Evolutionary conservation across 345 rosid genomes (phyloP), one percentile per base, ranked within the genome.

Genomic region (Gossypium raimondii): DNA sequence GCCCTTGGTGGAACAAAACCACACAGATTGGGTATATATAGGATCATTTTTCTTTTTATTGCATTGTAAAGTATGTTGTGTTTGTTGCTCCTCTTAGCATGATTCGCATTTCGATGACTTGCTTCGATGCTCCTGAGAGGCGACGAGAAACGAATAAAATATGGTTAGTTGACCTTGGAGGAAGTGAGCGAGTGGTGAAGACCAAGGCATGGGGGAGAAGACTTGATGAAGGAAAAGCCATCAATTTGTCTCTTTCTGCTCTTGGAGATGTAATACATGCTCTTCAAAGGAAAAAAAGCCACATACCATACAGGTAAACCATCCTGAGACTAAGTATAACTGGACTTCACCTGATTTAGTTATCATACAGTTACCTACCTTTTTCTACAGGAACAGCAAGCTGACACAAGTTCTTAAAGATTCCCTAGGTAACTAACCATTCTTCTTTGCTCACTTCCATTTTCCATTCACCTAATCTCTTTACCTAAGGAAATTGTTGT

Each of bases 201-300:
- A 90, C 95, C 17, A 89, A 81, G 86, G 92, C 97, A 77, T 78
- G 75, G 78, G 97, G 97, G 51, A 87, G 84, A 82, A 90, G 97
- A 82, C 81, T 92, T 48, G 95, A 90, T 82, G 97, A 92, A 89
- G 97, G 97, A 76, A 90, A 87, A 87, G 95, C 95, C 44, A 92
- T 92, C 56, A 92, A 92, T 80, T 77, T 89, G 84, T 90, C 97
- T 22, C 91, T 90, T 60, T 92, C 92, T 61, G 91, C 95, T 73
- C 88, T 92, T 38, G 93, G 91, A 64, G 91, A 92, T 85, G 97
- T 92, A 75, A 87, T 92, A 29, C 70, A 83, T 74, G 87, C 92
- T 74, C 92, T 92, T 70, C 97, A 92, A 66, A 86, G 81, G 84
- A 87, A 85, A 76, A 92, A 78, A 67, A 22, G 74, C 60, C 93